Evolutionary conservation across 495 filamentous ascomycete genomes (phyloP), one percentile per base, ranked within the genome.

Genomic region (Mytilinidion resinicola): DNA sequence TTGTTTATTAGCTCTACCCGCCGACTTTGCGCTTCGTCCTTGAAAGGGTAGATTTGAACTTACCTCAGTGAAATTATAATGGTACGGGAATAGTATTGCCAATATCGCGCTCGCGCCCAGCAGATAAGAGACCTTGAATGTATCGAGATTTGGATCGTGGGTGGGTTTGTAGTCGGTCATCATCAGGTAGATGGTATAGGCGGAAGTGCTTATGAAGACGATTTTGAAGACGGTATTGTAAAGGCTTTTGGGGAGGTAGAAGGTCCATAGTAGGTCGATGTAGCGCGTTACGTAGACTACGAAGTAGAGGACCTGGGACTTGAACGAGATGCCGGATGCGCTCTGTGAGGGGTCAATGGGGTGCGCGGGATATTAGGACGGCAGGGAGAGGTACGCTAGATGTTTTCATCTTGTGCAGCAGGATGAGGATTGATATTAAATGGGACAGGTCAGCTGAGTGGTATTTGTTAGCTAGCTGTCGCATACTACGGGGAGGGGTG

Each of bases 141-240:
- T 98, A 69, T 98, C 93, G 66, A 91, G 80, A 70, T 91, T 95
- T 35, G 90, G 89, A 67, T 96, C 93, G 75, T 95, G 89, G 38
- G 95, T 96, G 33, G 93, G 93, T 71, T 89, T 90, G 81, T 93
- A 98, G 63, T 89, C 87, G 69, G 88, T 89, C 42, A 91, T 85
- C 93, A 98, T 98, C 55, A 96, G 82, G 74, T 96, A 96, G 69
- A 98, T 83, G 64, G 88, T 93, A 79, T 96, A 98, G 43, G 83
- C 81, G 51, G 90, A 88, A n/a, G 88, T 84, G 60, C 71, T 76
- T 71, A 98, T 88, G 80, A 97, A 98, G 69, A 96, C 81, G 67
- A 98, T 82, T 75, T 98, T 98, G 80, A 96, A 96, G 63, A 87
- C 78, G 51, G 91, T 85, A 76, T 96, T 96, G 79, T 95, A 98